Conservation (phyloP, 1,284 basidiomycete species). For the Neolentinus lepideus region DNA sequence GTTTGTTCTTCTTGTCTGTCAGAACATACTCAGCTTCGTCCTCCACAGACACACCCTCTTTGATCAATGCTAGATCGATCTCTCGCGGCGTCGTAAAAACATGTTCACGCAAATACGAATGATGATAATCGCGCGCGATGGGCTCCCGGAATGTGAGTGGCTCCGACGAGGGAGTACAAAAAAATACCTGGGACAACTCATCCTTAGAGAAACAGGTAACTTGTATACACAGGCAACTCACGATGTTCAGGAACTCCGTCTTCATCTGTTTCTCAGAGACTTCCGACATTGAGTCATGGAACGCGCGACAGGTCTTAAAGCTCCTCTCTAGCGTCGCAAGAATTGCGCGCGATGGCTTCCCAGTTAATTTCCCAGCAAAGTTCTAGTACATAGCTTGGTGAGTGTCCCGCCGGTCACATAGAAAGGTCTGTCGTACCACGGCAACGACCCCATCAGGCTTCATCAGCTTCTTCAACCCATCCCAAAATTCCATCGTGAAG, state of each 20-base stretch:
- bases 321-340: slow-evolving; percentile 56
- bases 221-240: slow-evolving; percentile 24
- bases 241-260: slow-evolving; percentile 69
- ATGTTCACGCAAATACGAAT: slow-evolving; percentile 56
- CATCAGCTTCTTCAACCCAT: slow-evolving; percentile 56
- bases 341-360: slow-evolving; percentile 59
- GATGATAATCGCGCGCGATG: slow-evolving; percentile 48
- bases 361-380: slow-evolving; percentile 62
- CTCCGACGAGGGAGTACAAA: slow-evolving; percentile 59
- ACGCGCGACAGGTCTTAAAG: slow-evolving; percentile 75
- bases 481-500: slow-evolving; percentile 81
- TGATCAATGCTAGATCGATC: slow-evolving; percentile 41
- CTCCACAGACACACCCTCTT: slow-evolving; percentile 25
- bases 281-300: slow-evolving; percentile 58
- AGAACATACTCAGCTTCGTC: slow-evolving; percentile 41
- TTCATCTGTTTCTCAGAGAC: slow-evolving; percentile 37
- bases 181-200: slow-evolving; percentile 51
- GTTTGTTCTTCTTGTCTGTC: slow-evolving; percentile 51
- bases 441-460: slow-evolving; percentile 71
- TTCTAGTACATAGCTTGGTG: slow-evolving; percentile 37
- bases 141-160: slow-evolving; percentile 62
- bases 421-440: slow-evolving; percentile 49
- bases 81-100: slow-evolving; percentile 43
- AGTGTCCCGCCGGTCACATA: slow-evolving; percentile 21
- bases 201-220: slow-evolving; percentile 4